Evolutionary conservation across 352 stramenopile species (phyloP), one percentile per base, ranked within the genome.

Genomic region (Globisporangium canariense): DNA sequence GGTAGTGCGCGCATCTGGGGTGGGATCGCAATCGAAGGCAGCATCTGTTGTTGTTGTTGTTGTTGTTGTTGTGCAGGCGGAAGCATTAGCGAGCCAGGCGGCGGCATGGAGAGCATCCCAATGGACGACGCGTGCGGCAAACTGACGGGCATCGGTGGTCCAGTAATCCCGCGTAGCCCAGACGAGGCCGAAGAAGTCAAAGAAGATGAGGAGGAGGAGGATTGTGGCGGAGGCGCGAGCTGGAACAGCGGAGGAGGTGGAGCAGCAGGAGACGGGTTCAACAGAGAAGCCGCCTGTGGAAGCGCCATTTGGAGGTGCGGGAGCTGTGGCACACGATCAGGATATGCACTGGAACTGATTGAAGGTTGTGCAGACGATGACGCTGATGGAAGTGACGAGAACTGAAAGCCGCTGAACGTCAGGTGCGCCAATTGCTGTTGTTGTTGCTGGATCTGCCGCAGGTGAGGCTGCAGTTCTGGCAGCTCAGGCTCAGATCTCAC

Each of bases 221-320:
- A 13, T 65, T 40, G 45, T 1, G 52, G 50, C 32, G 53, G 60
- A 0, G 66, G 58, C 2, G 32, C n/a, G 16, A 71, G 49, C 2
- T 71, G 58, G 2, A 62, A 77, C 43, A 76, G 52, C 18, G 77
- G 69, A 13, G 75, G 41, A 16, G 78, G 60, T 20, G 74, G 74
- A 2, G 69, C 68, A 16, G 72, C 70, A 5, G 66, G 66, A 11
- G 68, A 66, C 2, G 71, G 20, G 32, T 76, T 78, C 30, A 90
- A 60, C 16, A 86, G 59, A 2, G 78, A 73, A 20, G 83, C 73
- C 16, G 74, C 64, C 10, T 83, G 77, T 3, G 75, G 65, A 3
- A 86, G 74, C 60, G 84, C 68, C 41, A 86, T 69, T 58, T 85
- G 76, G 18, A 88, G 66, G 64, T 88, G 77, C 60, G 79, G 77